Evolutionary conservation across 345 rosid genomes (phyloP).

Genomic region (Brassica juncea): DNA sequence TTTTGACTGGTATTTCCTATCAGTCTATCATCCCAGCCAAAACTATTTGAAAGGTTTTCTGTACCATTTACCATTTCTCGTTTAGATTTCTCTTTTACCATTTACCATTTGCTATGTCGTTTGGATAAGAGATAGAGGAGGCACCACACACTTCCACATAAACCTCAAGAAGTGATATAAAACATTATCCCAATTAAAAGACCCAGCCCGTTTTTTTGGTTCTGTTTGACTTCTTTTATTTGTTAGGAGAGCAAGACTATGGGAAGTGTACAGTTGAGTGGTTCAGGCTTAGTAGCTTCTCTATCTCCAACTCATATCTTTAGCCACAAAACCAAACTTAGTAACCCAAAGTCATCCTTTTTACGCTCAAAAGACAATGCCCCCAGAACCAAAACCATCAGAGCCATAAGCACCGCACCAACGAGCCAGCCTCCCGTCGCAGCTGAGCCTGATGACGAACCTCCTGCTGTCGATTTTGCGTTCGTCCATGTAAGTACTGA

Average conservation of each 20-base stretch:
- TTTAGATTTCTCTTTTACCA: no score
- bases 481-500: constrained; percentile 74
- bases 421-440: constrained; percentile 41
- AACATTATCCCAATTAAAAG: constrained; percentile 26
- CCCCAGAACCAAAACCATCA: constrained; percentile 31
- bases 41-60: no score
- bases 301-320: constrained; percentile 32
- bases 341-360: constrained; percentile 25
- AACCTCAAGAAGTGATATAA: constrained; percentile 17
- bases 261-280: constrained; percentile 62
- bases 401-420: constrained; percentile 57
- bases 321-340: constrained; percentile 27
- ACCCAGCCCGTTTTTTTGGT: neutral
- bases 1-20: no score
- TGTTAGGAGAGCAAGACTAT: constrained; percentile 39
- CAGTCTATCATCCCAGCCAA: no score
- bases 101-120: no score
- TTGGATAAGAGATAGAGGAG: constrained; percentile 36
- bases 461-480: constrained; percentile 65
- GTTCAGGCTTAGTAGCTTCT: constrained; percentile 53
- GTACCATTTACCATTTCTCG: no score
- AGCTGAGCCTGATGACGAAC: constrained; percentile 46
- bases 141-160: constrained; percentile 41
- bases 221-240: neutral
- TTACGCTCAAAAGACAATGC: constrained; percentile 36